Conservation (phyloP, 768 basidiomycete species). For the Daedalea quercina region DNA sequence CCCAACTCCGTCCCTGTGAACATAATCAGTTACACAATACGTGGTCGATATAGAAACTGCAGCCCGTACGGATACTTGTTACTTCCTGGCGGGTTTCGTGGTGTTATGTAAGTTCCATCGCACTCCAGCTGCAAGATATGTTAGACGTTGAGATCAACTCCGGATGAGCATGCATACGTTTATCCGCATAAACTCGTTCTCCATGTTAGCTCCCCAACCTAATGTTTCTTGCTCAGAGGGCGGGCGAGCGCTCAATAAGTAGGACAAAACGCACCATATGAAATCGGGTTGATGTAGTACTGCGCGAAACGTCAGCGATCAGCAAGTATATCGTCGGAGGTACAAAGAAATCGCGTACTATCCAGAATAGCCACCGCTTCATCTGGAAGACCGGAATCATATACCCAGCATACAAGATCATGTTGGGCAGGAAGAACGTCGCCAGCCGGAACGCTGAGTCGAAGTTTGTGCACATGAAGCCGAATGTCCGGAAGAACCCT, state of each 20-base stretch:
- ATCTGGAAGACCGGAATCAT: constrained; percentile 60
- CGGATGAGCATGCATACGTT: constrained; percentile 35
- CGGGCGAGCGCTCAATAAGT: background rate
- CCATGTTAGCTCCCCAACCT: constrained; percentile 75
- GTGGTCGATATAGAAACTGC: background rate
- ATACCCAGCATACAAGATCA: constrained; percentile 68
- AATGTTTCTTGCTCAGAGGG: background rate
- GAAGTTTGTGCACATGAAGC: constrained; percentile 48
- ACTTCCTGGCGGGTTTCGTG: constrained; percentile 51
- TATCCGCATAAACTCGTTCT: constrained; percentile 79
- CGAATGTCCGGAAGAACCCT: constrained; percentile 78
- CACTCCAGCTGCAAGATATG: constrained; percentile 43
- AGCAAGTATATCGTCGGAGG: background rate
- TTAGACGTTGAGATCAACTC: constrained; percentile 7
- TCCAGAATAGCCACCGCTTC: constrained; percentile 86
- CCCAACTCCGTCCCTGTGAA: constrained; percentile 39
- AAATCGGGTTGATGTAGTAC: constrained; percentile 77
- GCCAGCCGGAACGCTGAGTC: constrained; percentile 47
- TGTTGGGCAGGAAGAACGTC: constrained; percentile 69
- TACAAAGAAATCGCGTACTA: constrained; percentile 37
- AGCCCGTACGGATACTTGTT: constrained; percentile 56
- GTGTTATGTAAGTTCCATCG: constrained; percentile 58
- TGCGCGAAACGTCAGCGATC: constrained; percentile 14
- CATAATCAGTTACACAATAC: background rate
- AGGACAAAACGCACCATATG: constrained; percentile 43